Evolutionary conservation across 176 grass and related monocot genomes (phyloP).

Genomic region (Melocanna baccifera): DNA sequence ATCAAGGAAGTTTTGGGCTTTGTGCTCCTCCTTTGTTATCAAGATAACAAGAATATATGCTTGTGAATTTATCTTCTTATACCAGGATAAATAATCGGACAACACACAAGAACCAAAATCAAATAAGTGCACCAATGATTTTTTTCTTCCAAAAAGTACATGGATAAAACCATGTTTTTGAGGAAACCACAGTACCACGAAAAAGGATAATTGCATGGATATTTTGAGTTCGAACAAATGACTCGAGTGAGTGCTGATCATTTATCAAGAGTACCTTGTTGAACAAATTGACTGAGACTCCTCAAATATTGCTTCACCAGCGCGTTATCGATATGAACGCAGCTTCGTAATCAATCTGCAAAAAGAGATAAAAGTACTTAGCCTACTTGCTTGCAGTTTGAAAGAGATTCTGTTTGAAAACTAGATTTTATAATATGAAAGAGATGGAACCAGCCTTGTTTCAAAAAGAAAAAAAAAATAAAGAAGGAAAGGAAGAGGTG

Average conservation of each 20-base stretch:
- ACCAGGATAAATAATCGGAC: constrained; percentile 21
- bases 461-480: neutral
- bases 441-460: constrained; percentile 13
- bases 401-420: neutral
- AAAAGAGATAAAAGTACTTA: constrained; percentile 35
- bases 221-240: neutral
- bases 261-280: constrained; percentile 35
- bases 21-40: constrained; percentile 21
- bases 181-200: neutral
- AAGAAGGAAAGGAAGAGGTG: constrained; percentile 13
- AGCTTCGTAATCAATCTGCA: constrained; percentile 38
- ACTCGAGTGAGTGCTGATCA: neutral
- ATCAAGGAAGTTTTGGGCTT: constrained; percentile 40
- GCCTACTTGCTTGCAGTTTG: neutral
- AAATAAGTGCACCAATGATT: constrained; percentile 21
- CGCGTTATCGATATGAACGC: neutral
- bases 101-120: constrained; percentile 22
- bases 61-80: constrained; percentile 20
- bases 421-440: constrained; percentile 18
- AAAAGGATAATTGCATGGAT: neutral
- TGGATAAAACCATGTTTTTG: neutral
- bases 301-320: neutral
- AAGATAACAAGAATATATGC: constrained; percentile 51
- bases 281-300: neutral
- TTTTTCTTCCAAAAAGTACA: neutral